Percentiles rank a stretch among this genome's conserved stretches.
These are phyloP conservation scores for Lachnellula occidentalis DNA, from an alignment of 2,329 filamentous ascomycete species.

Conservation along the genomic window DNA sequence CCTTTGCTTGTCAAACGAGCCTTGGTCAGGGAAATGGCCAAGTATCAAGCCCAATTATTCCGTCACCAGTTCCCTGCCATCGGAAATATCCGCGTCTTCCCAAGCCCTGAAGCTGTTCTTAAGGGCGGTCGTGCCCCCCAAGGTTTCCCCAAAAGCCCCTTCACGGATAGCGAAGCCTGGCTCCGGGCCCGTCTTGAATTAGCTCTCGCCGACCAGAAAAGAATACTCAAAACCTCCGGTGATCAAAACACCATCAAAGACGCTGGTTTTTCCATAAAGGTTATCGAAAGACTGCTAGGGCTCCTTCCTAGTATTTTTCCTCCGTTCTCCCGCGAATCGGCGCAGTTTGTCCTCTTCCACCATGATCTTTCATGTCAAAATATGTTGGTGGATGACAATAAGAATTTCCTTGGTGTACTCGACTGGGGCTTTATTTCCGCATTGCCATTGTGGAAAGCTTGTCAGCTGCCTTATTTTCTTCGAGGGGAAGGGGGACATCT, in stretches of 20 bases:
- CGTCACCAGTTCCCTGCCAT: slow-evolving; percentile 3
- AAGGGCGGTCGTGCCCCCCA: slow-evolving; percentile 1
- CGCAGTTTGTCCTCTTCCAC: slow-evolving; percentile 33
- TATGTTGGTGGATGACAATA: slow-evolving; percentile 36
- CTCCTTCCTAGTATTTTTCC: slow-evolving; percentile 33
- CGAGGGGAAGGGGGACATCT: slow-evolving; percentile 20
- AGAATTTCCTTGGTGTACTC: slow-evolving; percentile 34
- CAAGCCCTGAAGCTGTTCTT: no score
- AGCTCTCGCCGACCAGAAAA: slow-evolving; percentile 1
- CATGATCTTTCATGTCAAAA: slow-evolving; percentile 36
- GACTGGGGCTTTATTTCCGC: slow-evolving; percentile 41
- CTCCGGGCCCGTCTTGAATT: background rate
- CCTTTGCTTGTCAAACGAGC: slow-evolving; percentile 30
- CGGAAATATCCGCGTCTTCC: background rate
- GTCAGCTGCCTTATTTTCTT: slow-evolving; percentile 34
- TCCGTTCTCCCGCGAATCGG: slow-evolving; percentile 18
- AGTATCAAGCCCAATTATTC: slow-evolving; percentile 29
- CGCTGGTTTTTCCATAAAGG: slow-evolving; percentile 23
- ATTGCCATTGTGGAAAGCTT: slow-evolving; percentile 36
- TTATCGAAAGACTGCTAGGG: slow-evolving; percentile 27
- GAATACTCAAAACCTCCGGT: background rate
- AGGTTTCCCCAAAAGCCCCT: slow-evolving; percentile 1
- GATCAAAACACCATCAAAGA: slow-evolving; percentile 30
- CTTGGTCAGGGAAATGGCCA: slow-evolving; percentile 30
- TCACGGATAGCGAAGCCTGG: slow-evolving; percentile 4